phyloP scores from a whole-genome alignment of 208 protist genomes.

The Trypanosoma cruzi region DNA sequence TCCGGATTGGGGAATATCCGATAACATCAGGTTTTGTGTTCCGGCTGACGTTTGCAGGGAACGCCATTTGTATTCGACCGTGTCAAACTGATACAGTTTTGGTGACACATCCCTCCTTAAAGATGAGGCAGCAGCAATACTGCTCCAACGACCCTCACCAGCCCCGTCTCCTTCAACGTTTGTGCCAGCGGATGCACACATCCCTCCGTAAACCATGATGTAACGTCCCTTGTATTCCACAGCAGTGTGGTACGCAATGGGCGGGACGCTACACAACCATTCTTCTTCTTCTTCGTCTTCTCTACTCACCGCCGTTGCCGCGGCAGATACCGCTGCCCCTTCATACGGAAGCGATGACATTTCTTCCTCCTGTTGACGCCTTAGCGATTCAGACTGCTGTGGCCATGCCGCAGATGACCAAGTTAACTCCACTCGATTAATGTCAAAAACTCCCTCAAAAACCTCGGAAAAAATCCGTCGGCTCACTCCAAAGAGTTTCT shows the following conservation, averaged over 20 bases:
- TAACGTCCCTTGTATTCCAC: conserved; percentile 44
- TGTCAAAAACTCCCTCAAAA: conserved; percentile 21
- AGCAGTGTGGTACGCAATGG: conserved; percentile 36
- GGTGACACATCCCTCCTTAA: neutral
- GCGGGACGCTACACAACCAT: neutral
- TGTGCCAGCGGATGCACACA: neutral
- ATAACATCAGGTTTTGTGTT: neutral
- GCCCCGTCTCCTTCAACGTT: neutral
- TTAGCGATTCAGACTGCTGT: neutral
- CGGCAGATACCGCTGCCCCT: neutral
- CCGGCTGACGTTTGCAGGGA: conserved; percentile 7
- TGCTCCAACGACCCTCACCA: neutral
- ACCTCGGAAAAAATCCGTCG: conserved; percentile 15
- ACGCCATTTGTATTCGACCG: conserved; percentile 7
- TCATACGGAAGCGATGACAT: neutral
- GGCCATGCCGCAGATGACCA: conserved; percentile 12
- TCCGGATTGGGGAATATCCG: conserved; percentile 26
- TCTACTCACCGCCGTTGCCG: no score
- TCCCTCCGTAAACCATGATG: conserved; percentile 63
- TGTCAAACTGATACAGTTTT: conserved; percentile 24
- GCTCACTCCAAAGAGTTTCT: conserved; percentile 16
- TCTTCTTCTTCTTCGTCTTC: conserved; percentile 5
- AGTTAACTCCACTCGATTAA: conserved; percentile 9
- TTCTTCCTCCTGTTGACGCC: neutral
- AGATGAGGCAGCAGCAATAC: neutral